These are phyloP conservation scores for Parathielavia hyrcaniae DNA, from an alignment of 495 filamentous ascomycete species.

Conservation along the genomic window DNA sequence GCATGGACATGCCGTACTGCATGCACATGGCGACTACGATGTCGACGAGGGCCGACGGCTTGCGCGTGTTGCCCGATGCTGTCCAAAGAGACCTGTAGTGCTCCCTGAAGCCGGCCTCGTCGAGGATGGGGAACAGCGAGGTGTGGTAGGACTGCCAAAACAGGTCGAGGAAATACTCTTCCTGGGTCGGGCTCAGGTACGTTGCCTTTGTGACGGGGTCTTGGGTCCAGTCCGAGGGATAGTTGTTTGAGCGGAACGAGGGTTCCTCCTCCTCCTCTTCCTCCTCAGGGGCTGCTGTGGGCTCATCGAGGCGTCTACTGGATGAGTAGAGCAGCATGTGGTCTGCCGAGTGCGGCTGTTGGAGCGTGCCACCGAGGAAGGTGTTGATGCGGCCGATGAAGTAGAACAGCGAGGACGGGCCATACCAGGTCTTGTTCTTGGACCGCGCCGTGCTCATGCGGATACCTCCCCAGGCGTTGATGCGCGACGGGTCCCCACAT, in stretches of 20 bases:
- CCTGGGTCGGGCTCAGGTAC: slow-evolving; percentile 2
- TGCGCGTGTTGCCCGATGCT: slow-evolving; percentile 1
- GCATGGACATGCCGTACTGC: slow-evolving; percentile 7
- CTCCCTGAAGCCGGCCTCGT: background rate
- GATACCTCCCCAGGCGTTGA: slow-evolving; percentile 2
- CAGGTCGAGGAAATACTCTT: slow-evolving; percentile 1
- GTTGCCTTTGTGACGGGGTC: background rate
- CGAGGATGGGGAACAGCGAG: background rate
- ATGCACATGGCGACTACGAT: slow-evolving; percentile 6
- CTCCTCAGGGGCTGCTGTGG: background rate
- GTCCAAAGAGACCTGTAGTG: slow-evolving; percentile 3
- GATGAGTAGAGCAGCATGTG: slow-evolving; percentile 5
- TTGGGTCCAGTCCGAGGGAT: background rate
- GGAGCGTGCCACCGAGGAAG: background rate
- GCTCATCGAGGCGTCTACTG: slow-evolving; percentile 1
- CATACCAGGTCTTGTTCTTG: slow-evolving; percentile 1
- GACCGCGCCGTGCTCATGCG: slow-evolving; percentile 3
- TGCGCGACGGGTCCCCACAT: background rate
- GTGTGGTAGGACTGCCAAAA: slow-evolving; percentile 5
- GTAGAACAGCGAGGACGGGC: background rate
- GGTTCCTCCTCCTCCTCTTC: background rate
- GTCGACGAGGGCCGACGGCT: slow-evolving; percentile 2
- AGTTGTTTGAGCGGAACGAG: background rate
- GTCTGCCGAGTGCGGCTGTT: slow-evolving; percentile 2
- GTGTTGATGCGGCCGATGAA: slow-evolving; percentile 7